A percentile compares a stretch with the other conserved stretches of the same genome.
Evolutionary conservation across 2,329 filamentous ascomycete genomes (phyloP).

Genomic region (Chaetothyriales sp.): DNA sequence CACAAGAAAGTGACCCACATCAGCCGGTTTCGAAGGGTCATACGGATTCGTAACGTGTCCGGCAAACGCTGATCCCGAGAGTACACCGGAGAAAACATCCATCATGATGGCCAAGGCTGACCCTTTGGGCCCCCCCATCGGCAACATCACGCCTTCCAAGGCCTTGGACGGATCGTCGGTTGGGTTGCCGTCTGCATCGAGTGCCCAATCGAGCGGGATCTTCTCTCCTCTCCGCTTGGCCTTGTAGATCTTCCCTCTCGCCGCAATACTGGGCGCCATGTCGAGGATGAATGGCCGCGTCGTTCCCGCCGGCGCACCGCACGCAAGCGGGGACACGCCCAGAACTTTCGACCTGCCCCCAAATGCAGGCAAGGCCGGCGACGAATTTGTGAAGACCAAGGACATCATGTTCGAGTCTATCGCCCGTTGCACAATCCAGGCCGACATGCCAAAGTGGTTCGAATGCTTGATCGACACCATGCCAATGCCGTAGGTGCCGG

Average conservation of each 20-base stretch:
- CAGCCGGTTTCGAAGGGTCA: conserved; percentile 52
- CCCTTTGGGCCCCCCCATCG: conserved; percentile 75
- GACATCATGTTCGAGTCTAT: conserved; percentile 58
- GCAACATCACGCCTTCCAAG: conserved; percentile 65
- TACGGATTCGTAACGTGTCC: conserved; percentile 66
- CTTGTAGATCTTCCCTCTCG: conserved; percentile 34
- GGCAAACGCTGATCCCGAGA: conserved; percentile 66
- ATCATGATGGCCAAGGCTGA: conserved; percentile 69
- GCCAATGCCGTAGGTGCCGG: conserved; percentile 53
- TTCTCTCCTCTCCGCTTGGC: conserved; percentile 29
- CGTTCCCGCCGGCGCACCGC: conserved; percentile 55
- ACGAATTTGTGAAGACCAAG: conserved; percentile 58
- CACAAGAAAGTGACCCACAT: conserved; percentile 62
- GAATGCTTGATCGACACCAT: conserved; percentile 63
- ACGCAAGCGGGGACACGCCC: conserved; percentile 60
- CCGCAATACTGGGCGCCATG: conserved; percentile 34
- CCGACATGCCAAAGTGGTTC: conserved; percentile 74
- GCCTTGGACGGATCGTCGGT: conserved; percentile 60
- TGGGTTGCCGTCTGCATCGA: conserved; percentile 54
- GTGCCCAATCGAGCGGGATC: conserved; percentile 50
- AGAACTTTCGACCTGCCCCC: conserved; percentile 56
- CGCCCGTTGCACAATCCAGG: conserved; percentile 67
- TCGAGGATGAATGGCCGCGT: conserved; percentile 44
- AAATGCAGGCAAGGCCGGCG: conserved; percentile 57
- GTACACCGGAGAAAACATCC: conserved; percentile 69